Base-by-base conservation (phyloP, 139 green algal genomes). In the Eudorina sp. region DNA sequence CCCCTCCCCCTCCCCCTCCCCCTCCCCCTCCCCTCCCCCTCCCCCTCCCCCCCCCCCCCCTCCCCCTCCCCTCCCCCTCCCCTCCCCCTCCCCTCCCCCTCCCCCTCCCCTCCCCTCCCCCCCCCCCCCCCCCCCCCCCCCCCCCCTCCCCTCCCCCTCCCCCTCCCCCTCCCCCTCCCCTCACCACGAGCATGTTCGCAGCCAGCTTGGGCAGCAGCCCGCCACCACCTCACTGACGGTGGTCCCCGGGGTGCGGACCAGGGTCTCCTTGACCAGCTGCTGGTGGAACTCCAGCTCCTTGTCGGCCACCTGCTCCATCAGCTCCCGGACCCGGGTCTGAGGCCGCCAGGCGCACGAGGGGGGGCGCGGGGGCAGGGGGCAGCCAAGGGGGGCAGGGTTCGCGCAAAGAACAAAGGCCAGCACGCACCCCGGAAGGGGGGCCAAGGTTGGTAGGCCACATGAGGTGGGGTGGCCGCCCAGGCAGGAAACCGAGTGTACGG, bases 251-350 rank as follows among this genome's bases (percentile, higher is more conserved):
- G 31, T 11, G 7, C 83, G 74, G 62, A 87, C 40, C 31, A 81
- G 27, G 31, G 55, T 48, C 36, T 89, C 66, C 40, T 51, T 34
- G 4, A 70, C 29, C 74, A 92, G 83, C 83, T 89, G 89, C 11
- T 48, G 40, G 46, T 76, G 74, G 89, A 89, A 92, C 58, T 92
- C 83, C 83, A 92, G 89, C 89, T 92, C 89, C 64, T 87, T 83
- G 89, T 92, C 88, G 11, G 5, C 38, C 13, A 85, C 55, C 55
- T 62, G 45, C 11, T 84, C 80, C 18, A 88, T 25, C 25, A 90
- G 31, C 77, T 90, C 80, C n/a, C 60, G 60, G 58, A 76, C 70
- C 40, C 80, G 80, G 40, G 80, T 55, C 80, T 86, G 60, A 41
- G 51, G 41, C 7, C 1, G 45, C 16, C 21, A 6, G 25, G 69